Evolutionary conservation across 176 grass and related monocot species (phyloP), one percentile per base, ranked within the genome.

Genomic region (Eragrostis curvula): DNA sequence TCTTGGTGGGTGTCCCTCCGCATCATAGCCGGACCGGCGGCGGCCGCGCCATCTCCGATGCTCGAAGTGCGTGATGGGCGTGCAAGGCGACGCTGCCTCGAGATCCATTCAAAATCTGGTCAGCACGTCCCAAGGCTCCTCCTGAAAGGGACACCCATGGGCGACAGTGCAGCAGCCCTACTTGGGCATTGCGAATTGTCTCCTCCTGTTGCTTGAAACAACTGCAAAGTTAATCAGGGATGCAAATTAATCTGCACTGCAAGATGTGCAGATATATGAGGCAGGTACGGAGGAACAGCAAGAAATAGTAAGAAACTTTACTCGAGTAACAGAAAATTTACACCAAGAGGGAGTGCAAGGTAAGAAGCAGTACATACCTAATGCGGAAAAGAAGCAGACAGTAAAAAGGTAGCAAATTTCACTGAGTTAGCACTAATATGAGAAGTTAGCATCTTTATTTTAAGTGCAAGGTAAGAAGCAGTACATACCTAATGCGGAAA

Each of bases 71-170:
- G 68, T 80, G 89, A 85, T 73, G 89, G 74, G 51, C 58, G 58
- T 59, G 55, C 21, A 79, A 42, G 67, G 59, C 69, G 12, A 29
- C 30, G 42, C 32, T 85, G 73, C 85, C 87, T 92, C 85, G 90
- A 92, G 88, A 92, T 96, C 86, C 78, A 77, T 74, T 63, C 58
- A 75, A 80, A 79, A 79, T 79, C 56, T 78, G 32, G 77, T 84
- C 85, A 87, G 48, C 71, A 36, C 48, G 71, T 48, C 70, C 85
- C 60, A 36, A 69, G 70, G 75, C 61, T 91, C 60, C 58, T 86
- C 71, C 40, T 78, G 89, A 84, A 77, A 94, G 84, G 76, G 88
- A 82, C 88, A 86, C 61, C 60, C 27, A 66, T 78, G 79, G 86
- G 80, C 57, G 71, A 77, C 43, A 80, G 80, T 81, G 71, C 67